These are phyloP conservation scores for Rhododendron kiyosumense DNA, from an alignment of 148 eudicot genomes.

Conservation along the genomic window DNA sequence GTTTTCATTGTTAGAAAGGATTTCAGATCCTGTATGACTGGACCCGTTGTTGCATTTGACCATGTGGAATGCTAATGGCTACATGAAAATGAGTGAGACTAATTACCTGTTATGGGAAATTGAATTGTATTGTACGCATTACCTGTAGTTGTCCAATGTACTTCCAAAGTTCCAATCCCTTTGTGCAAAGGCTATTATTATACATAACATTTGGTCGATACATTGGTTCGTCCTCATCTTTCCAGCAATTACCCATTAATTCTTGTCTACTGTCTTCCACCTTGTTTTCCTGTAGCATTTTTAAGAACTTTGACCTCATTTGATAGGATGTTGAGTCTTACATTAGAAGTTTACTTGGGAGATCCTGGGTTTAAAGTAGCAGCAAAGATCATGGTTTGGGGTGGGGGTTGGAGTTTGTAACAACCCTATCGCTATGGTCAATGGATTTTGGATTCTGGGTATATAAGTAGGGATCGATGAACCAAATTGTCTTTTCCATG, in stretches of 20 bases:
- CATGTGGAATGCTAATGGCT: neutral
- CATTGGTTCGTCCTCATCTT: too few species aligned
- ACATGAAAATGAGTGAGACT: neutral
- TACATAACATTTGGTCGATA: neutral
- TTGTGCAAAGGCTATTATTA: too few species aligned
- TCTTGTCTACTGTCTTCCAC: too few species aligned
- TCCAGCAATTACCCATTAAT: too few species aligned
- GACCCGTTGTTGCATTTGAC: neutral
- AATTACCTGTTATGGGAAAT: neutral
- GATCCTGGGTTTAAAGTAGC: neutral
- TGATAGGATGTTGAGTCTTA: too few species aligned
- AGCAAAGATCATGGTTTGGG: neutral
- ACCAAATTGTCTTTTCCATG: neutral
- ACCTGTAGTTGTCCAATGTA: neutral
- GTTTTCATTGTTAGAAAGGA: neutral
- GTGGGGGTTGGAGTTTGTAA: neutral
- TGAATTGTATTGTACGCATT: neutral
- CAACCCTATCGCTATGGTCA: neutral
- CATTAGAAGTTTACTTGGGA: neutral
- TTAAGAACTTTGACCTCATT: too few species aligned
- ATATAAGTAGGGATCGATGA: neutral
- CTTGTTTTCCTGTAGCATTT: too few species aligned
- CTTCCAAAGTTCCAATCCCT: neutral
- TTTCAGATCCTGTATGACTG: neutral
- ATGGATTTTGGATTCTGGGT: neutral